Base-by-base conservation (phyloP, 1,284 basidiomycete genomes). In the Coniferiporia sulphurascens region DNA sequence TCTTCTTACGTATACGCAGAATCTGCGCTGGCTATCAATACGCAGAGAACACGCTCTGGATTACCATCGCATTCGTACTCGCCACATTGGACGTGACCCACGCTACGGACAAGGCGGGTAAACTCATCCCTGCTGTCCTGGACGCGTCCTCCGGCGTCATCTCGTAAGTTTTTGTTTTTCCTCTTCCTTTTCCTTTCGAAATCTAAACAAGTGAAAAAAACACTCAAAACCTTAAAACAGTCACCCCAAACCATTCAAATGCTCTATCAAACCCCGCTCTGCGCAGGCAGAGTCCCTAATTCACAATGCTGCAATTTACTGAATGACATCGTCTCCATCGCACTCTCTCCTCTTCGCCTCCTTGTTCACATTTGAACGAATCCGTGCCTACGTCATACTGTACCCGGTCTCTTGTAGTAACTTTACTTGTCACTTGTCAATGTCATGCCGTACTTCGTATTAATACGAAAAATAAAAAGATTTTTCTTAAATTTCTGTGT, bases 11-110 rank as follows among this genome's bases (percentile, higher is more conserved):
- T 21, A 15, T 15, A 41, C n/a, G 9, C 27, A 62, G 61, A n/a
- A 43, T 62, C 15, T 62, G 61, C 44, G 52, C 57, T n/a, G 61
- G 61, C 9, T 38, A 21, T 9, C 56, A 62, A 22, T 59, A 32
- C 36, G 61, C 61, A 4, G 56, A 58, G 46, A 56, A 56, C 19
- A 58, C 55, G 13, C 36, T 61, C 15, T 57, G 48, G 35, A 61
- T 61, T 17, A 53, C 59, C 2, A 43, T 57, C 5, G 59, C 59
- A 12, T 21, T 35, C 9, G 21, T 57, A 15, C 35, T 61, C 8
- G 22, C 55, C 5, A 36, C 48, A n/a, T 52, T 56, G 15, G 41
- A 56, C 17, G 52, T 61, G n/a, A 22, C 36, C 22, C 38, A n/a
- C 35, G 55, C 59, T 15, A 52, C 36, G 19, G 59, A 61, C 22